phyloP scores from a whole-genome alignment of 2,329 filamentous ascomycete species.

The Sporothrix brasiliensis region DNA sequence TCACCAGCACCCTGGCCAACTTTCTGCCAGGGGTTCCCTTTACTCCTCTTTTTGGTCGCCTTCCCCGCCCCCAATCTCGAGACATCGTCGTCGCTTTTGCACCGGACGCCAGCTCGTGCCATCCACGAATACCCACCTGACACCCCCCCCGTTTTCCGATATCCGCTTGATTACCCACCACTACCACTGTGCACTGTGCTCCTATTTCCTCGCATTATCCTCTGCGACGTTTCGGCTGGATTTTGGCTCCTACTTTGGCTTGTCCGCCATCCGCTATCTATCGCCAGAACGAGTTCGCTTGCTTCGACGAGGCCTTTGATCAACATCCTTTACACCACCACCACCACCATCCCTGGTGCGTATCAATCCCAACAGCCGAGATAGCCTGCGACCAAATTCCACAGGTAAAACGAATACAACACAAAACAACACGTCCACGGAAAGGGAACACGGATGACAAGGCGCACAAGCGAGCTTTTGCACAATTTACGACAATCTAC shows the following conservation, averaged over 20 bases:
- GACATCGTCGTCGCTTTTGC: slow-evolving; percentile 19
- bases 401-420: not conserved
- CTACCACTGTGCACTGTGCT: slow-evolving; percentile 6
- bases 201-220: not conserved
- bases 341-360: slow-evolving; percentile 1
- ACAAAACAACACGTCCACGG: not conserved
- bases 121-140: slow-evolving; percentile 23
- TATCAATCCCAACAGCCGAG: slow-evolving; percentile 25
- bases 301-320: not conserved
- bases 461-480: slow-evolving; percentile 15
- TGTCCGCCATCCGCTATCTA: slow-evolving; percentile 17
- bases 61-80: slow-evolving; percentile 21
- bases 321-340: not conserved
- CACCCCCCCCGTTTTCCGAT: slow-evolving; percentile 23
- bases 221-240: slow-evolving; percentile 12
- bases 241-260: not conserved
- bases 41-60: slow-evolving; percentile 14
- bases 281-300: not conserved
- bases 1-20: slow-evolving; percentile 13
- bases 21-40: not conserved
- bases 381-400: slow-evolving; percentile 11
- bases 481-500: slow-evolving; percentile 9
- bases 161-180: slow-evolving; percentile 27
- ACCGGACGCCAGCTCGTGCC: slow-evolving; percentile 19
- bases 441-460: not conserved